These are phyloP conservation scores for Kodamaea fukazawae DNA, from an alignment of 805 yeast genomes.

Conservation along the genomic window DNA sequence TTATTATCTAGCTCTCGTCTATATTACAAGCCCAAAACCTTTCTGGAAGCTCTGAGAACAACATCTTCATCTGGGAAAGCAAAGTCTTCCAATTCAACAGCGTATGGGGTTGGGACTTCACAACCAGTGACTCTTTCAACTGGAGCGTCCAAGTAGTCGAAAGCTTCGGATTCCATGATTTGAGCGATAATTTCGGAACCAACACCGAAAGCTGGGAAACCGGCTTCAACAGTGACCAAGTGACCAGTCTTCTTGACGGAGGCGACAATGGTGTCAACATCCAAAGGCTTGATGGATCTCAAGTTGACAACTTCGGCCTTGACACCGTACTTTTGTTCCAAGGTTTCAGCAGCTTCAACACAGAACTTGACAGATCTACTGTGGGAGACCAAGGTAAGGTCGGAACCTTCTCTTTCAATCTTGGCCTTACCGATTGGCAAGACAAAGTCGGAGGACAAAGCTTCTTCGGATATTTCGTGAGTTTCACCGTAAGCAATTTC, in stretches of 20 bases:
- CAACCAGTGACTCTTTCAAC: conserved; percentile 98
- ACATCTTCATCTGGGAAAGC: conserved; percentile 97
- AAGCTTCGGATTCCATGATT: conserved; percentile 97
- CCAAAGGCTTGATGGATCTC: conserved; percentile 96
- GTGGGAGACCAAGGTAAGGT: conserved; percentile 86
- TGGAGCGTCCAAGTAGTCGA: conserved; percentile 97
- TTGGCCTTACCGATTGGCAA: conserved; percentile 95
- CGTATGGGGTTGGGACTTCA: conserved; percentile 99
- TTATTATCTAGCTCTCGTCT: background rate
- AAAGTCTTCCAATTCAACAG: conserved; percentile 91
- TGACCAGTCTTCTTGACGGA: conserved; percentile 97
- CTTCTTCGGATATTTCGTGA: conserved; percentile 87
- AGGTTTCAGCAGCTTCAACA: conserved; percentile 83
- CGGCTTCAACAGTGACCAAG: conserved; percentile 93
- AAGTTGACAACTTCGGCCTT: conserved; percentile 92
- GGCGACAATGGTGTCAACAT: conserved; percentile 77
- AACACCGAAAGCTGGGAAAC: conserved; percentile 97
- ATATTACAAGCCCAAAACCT: conserved; percentile 64
- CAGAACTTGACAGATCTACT: conserved; percentile 86
- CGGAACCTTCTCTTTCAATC: conserved; percentile 90
- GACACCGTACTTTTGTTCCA: conserved; percentile 82
- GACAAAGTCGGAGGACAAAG: conserved; percentile 80
- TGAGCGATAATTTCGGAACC: conserved; percentile 98
- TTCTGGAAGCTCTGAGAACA: conserved; percentile 81
- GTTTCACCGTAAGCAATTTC: conserved; percentile 92